Evolutionary conservation across 306 rosid genomes (phyloP), one percentile per base, ranked within the genome.

Genomic region (Oxytropis ochrocephala): DNA sequence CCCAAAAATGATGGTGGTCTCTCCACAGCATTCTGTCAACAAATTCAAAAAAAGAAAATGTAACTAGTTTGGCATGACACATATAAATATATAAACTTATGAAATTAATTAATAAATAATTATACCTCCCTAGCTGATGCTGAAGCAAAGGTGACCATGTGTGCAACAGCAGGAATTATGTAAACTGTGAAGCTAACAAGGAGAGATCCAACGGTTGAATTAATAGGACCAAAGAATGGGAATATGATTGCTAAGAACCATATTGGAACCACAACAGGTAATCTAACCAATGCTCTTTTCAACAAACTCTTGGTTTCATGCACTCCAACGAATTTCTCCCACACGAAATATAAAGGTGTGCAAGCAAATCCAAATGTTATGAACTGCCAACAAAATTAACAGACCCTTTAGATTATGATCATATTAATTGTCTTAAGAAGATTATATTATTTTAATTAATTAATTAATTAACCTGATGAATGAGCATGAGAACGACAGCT

Each of bases 321-420:
- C 52, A 91, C 85, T 14, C 90, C 77, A 14, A 95, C 19, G 75
- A 87, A 85, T 78, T 91, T 95, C 88, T 95, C 99, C 99, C 99
- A 95, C 80, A 91, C 99, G 76, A 95, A 91, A 81, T 95, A 95
- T 68, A 95, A 81, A 7, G 97, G 99, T 7, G 97, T 95, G 86
- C 97, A 95, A 54, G 99, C 99, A 81, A 94, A 94, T 46, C 99
- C 99, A 81, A 94, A 94, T 4, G 99, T 94, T 70, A 94, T 94
- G 66, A 94, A 94, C 99, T 94, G 92, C 67, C 75, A 70, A 48
- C 42, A 7, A 9, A 35, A 32, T 5, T 24, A 24, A 47, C 1
- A 35, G 32, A 33, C 50, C 32, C 21, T n/a, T 75, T 64, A 51
- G 32, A 24, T 24, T 24, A 24, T 1, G 29, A 24, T 24, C 29